A percentile compares a stretch with the other conserved stretches of the same genome.
Conservation (phyloP, 352 stramenopile species). For the Pythium pyrilobum region DNA sequence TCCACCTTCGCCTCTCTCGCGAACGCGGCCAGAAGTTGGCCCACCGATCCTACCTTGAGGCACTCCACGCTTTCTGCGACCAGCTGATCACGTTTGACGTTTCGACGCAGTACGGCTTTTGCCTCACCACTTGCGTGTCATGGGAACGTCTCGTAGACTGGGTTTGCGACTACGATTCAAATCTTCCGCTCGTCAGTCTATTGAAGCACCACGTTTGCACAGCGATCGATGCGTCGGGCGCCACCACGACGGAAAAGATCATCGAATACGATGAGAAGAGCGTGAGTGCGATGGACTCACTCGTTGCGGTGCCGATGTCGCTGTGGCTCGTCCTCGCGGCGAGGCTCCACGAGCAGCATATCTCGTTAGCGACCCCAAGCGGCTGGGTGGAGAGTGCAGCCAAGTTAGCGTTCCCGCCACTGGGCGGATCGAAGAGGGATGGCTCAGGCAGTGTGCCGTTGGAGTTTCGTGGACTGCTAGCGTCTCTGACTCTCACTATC, state of each 20-base stretch:
- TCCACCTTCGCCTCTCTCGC: conserved; percentile 5
- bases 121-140: background rate
- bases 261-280: background rate
- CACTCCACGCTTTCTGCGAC: conserved; percentile 8
- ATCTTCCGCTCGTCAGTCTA: background rate
- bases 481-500: background rate
- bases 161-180: conserved; percentile 17
- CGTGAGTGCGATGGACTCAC: background rate
- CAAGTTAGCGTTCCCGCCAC: background rate
- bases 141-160: conserved; percentile 13
- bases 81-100: conserved; percentile 3
- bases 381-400: background rate
- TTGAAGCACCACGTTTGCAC: conserved; percentile 12
- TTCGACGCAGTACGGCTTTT: conserved; percentile 1
- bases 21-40: background rate
- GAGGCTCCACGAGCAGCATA: background rate
- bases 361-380: no score
- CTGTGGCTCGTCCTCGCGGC: conserved; percentile 12
- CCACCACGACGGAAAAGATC: background rate
- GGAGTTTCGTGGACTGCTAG: background rate
- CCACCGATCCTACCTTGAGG: conserved; percentile 4
- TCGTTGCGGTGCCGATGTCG: conserved; percentile 7
- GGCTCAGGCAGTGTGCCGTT: background rate
- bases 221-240: background rate
- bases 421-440: background rate